Evolutionary conservation across 1,284 basidiomycete species (phyloP), one percentile per base, ranked within the genome.

Genomic region (Ustilago trichophora): DNA sequence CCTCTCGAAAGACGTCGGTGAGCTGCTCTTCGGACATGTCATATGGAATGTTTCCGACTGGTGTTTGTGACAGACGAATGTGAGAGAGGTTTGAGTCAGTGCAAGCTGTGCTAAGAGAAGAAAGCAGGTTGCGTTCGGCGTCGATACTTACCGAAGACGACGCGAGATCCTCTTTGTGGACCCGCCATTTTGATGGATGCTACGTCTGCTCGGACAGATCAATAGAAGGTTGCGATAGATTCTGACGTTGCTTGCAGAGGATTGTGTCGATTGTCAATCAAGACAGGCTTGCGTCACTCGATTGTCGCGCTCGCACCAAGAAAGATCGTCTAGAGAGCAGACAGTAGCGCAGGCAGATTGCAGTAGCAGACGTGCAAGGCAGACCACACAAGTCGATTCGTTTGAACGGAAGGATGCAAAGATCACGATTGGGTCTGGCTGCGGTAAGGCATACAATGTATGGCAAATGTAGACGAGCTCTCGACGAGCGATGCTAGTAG

Each of bases 21-120:
- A 81, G 70, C 54, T 81, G 78, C 60, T 81, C 78, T 43, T 81
- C 79, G 15, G 77, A 74, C 57, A 80, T 76, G 51, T 79, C 77
- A 40, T 81, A 81, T 16, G 79, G 79, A 33, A 81, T 79, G 58
- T 81, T 81, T 15, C 79, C 79, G 36, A 81, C 79, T 73, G 55
- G n/a, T n/a, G n/a, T n/a, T 3, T 35, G 32, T 34, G 38, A 40
- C n/a, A n/a, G n/a, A n/a, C 32, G 18, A 9, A 8, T 18, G 13
- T 6, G 13, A 40, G 4, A 33, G 12, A 24, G n/a, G 11, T 29
- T 29, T 8, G 13, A 29, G 27, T 13, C n/a, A n/a, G n/a, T n/a
- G n/a, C n/a, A n/a, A n/a, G n/a, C n/a, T n/a, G n/a, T n/a, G n/a
- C n/a, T n/a, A n/a, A n/a, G n/a, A n/a, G n/a, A n/a, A n/a, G n/a